Evolutionary conservation across 2,329 filamentous ascomycete genomes (phyloP), one percentile per base, ranked within the genome.

Genomic region (Fusarium brachygibbosum): DNA sequence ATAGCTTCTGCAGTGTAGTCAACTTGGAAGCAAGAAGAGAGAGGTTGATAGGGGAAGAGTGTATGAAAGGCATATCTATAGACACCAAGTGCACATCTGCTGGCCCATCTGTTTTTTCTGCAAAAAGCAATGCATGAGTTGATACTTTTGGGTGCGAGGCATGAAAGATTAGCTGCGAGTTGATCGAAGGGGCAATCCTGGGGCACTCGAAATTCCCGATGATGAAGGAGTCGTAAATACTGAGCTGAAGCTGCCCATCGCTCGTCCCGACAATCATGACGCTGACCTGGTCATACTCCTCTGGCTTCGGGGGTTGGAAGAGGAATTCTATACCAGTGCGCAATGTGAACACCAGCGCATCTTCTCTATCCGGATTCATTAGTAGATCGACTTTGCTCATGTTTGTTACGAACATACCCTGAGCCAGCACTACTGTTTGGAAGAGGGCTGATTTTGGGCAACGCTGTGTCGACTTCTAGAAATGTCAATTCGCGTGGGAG

Each of bases 1-100:
- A 82, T 14, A 98, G 80, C 68, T 96, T 97, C 73, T 97, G 93
- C 17, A 98, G 80, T 42, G 93, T 92, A 1, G 94, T 97, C 6
- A 93, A 91, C 74, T 97, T 97, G 17, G 91, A 93, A 1, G 94
- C 91, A 14, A 98, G 84, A 6, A 97, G 85, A 29, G 94, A 93
- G 3, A 98, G 82, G 74, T 97, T 93, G 58, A 94, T 88, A 5
- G 92, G 92, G 4, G 90, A 91, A 16, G 90, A 90, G 5, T 90
- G 89, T 48, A 97, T 88, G 75, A 97, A 97, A 1, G 90, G 88
- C n/a, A 97, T 83, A 71, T 97, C 93, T 76, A 97, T 87, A 1
- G 92, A 92, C 0, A 94, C 82, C n/a, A 95, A 80, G 62, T 88
- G 75, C 3, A 82, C 73, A 8, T 82, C 77, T 17, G 78, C 68